Base-by-base conservation (phyloP, 192 early-diverging fungal genomes). In the Coemansia javaensis region DNA sequence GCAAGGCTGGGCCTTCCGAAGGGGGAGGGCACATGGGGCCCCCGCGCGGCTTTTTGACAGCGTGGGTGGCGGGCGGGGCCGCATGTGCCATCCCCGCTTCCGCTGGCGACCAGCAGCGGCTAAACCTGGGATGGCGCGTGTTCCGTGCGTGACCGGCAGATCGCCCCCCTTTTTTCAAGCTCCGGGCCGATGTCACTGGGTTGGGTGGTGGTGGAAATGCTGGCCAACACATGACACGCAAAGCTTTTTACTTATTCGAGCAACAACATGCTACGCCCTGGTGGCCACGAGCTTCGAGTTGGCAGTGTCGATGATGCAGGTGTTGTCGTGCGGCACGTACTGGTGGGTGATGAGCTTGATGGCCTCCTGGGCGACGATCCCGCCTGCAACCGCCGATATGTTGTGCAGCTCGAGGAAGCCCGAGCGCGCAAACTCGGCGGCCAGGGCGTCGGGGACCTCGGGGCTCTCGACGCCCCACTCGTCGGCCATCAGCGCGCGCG, bases 341-440 rank as follows among this genome's bases (percentile, higher is more conserved):
- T 99, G 96, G 37, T 79, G 77, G 3, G 96, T 99, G 31, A 97
- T 81, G 32, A 99, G 59, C 77, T 99, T 99, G 77, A 97, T 94
- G 21, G 83, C 71, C 63, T 99, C 96, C 53, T 99, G 96, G 11
- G 90, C 79, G 15, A 85, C 88, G 25, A 99, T 73, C 17, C 94
- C 96, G 32, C 94, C 96, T 47, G 85, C 75, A 14, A 96, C 56
- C 7, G 90, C 83, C 0, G 91, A 87, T 32, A 92, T 82, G 59
- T 85, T 89, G 56, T 89, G 89, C 11, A 94, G 78, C 49, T 94
- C 85, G 23, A 79, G 61, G 22, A 73, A 78, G 8, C 89, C 91
- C 18, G 85, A 84, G 36, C 84, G 79, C 35, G 55, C 63, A 57
- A 74, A 54, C 53, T 74, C 70, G 7, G 53, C 41, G 10, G 45